Evolutionary conservation across 2,329 filamentous ascomycete species (phyloP).

Genomic region (Fusarium veterinarium): DNA sequence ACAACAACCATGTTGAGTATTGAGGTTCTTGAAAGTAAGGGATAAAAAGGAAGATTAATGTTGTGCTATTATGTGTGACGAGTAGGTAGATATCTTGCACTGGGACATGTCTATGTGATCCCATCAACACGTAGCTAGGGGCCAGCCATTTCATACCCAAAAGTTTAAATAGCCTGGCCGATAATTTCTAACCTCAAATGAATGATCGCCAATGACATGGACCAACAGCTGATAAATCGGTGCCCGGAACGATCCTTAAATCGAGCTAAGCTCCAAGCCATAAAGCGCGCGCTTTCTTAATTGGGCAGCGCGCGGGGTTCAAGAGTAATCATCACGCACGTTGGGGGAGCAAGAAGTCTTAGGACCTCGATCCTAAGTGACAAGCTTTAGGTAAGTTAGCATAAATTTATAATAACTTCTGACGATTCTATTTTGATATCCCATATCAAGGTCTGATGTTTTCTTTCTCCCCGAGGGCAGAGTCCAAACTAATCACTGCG

Average conservation of each 20-base stretch:
- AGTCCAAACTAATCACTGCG: not conserved
- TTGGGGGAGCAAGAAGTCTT: too few species aligned
- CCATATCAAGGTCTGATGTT: too few species aligned
- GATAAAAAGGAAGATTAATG: accelerated
- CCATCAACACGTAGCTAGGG: not conserved
- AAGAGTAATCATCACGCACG: too few species aligned
- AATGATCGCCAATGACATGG: accelerated
- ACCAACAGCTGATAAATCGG: too few species aligned
- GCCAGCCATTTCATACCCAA: not conserved
- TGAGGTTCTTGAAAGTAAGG: accelerated
- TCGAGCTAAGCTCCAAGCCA: not conserved
- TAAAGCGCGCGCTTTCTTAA: not conserved
- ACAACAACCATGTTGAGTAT: not conserved
- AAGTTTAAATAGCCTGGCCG: accelerated
- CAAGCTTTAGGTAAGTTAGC: too few species aligned
- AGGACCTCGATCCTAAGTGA: too few species aligned
- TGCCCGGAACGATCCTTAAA: too few species aligned
- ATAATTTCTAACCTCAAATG: not conserved
- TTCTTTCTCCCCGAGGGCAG: too few species aligned
- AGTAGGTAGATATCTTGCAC: accelerated
- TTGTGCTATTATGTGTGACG: not conserved
- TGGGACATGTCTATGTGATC: not conserved
- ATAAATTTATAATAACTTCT: too few species aligned
- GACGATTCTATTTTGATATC: too few species aligned
- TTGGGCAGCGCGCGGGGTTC: not conserved